Evolutionary conservation across 306 rosid species (phyloP).

Genomic region (Gastrolobium bilobum): DNA sequence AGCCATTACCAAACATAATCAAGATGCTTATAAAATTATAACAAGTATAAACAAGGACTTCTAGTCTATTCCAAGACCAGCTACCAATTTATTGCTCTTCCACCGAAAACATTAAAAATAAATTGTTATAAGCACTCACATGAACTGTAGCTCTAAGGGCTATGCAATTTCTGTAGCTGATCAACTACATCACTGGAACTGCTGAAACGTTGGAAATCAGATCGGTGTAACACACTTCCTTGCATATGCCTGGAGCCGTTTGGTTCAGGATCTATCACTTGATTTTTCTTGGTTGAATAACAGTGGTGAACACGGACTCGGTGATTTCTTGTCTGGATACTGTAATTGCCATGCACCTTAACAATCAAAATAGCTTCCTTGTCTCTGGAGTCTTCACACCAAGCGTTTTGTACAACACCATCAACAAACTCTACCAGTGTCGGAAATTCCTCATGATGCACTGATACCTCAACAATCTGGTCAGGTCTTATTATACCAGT

Average conservation of each 20-base stretch:
- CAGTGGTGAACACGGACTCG: slow-evolving; percentile 84
- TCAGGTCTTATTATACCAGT: slow-evolving; percentile 83
- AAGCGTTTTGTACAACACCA: slow-evolving; percentile 78
- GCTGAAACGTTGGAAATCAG: slow-evolving; percentile 81
- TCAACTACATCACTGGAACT: slow-evolving; percentile 77
- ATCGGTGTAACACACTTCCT: slow-evolving; percentile 76
- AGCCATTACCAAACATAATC: slow-evolving; percentile 37
- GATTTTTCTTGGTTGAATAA: slow-evolving; percentile 64
- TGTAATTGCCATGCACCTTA: slow-evolving; percentile 73
- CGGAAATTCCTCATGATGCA: slow-evolving; percentile 86
- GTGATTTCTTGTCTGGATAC: slow-evolving; percentile 67
- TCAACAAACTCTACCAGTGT: slow-evolving; percentile 84
- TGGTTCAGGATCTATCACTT: slow-evolving; percentile 41
- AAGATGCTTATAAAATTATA: slow-evolving; percentile 21
- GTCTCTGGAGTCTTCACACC: slow-evolving; percentile 96
- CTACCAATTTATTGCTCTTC: not conserved
- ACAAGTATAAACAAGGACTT: not conserved
- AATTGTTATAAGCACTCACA: slow-evolving; percentile 45
- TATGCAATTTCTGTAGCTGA: slow-evolving; percentile 67
- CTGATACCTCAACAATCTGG: slow-evolving; percentile 82
- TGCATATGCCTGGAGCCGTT: slow-evolving; percentile 62
- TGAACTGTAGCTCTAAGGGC: slow-evolving; percentile 58
- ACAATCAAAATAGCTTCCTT: slow-evolving; percentile 82
- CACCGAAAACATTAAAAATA: not conserved
- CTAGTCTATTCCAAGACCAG: not conserved